phyloP scores from a whole-genome alignment of 805 yeast species.

The Kodamaea restingae region DNA sequence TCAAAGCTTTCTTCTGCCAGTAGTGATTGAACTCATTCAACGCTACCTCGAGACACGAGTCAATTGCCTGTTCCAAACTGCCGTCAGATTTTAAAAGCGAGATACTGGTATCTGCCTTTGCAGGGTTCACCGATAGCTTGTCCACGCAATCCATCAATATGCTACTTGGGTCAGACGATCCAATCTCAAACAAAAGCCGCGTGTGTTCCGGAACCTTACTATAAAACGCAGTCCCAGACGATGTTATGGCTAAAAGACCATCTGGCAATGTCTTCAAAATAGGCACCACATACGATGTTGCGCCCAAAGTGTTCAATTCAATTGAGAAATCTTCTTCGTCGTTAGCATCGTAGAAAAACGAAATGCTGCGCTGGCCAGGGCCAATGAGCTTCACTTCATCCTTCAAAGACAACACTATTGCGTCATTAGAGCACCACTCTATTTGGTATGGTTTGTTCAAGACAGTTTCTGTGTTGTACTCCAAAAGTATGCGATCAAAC shows the following conservation, averaged over 20 bases:
- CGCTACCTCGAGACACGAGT: constrained; percentile 70
- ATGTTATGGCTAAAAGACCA: constrained; percentile 67
- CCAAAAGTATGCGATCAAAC: constrained; percentile 42
- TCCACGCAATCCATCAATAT: constrained; percentile 72
- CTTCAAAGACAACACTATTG: constrained; percentile 57
- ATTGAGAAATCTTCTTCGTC: constrained; percentile 22
- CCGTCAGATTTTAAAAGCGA: constrained; percentile 45
- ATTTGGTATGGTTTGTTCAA: constrained; percentile 44
- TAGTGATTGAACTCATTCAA: constrained; percentile 69
- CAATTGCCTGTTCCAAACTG: constrained; percentile 55
- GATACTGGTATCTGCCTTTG: constrained; percentile 77
- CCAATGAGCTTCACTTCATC: constrained; percentile 71
- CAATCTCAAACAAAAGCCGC: constrained; percentile 67
- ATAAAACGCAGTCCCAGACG: constrained; percentile 54
- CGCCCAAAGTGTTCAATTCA: constrained; percentile 7
- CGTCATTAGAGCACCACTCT: constrained; percentile 86
- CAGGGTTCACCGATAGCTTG: constrained; percentile 59
- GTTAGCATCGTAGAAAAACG: constrained; percentile 44
- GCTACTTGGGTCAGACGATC: constrained; percentile 80
- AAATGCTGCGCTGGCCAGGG: constrained; percentile 57
- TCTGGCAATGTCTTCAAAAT: constrained; percentile 54
- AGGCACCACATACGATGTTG: constrained; percentile 31
- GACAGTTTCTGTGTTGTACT: constrained; percentile 35
- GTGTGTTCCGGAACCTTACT: constrained; percentile 57
- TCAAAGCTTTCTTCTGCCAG: constrained; percentile 75